Evolutionary conservation across 176 grass and related monocot genomes (phyloP).

Genomic region (Canna indica): DNA sequence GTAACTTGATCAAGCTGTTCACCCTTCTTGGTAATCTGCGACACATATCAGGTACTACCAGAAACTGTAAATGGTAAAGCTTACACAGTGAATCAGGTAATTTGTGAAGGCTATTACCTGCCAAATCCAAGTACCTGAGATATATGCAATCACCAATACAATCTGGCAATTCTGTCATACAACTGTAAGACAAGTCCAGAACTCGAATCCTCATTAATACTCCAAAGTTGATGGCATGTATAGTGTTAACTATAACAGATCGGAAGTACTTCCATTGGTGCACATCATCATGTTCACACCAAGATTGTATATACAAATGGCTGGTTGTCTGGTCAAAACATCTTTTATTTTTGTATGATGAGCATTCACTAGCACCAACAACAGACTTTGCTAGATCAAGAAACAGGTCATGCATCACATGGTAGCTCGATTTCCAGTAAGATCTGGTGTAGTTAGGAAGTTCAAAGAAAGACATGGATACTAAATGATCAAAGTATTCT

Average conservation of each 20-base stretch:
- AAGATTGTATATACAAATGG: no score
- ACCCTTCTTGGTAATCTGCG: background rate
- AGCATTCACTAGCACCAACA: constrained; percentile 12
- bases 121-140: constrained; percentile 5
- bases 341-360: background rate
- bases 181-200: constrained; percentile 2
- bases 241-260: background rate
- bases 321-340: background rate
- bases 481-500: constrained; percentile 4
- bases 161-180: constrained; percentile 7
- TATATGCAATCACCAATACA: constrained; percentile 12
- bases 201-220: background rate
- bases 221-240: background rate
- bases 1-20: constrained; percentile 22
- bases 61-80: constrained; percentile 23
- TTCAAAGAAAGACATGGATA: constrained; percentile 14
- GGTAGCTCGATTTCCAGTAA: constrained; percentile 8
- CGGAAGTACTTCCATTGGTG: background rate
- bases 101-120: background rate
- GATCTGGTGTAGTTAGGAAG: background rate
- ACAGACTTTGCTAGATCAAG: constrained; percentile 21
- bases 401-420: constrained; percentile 27
- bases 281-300: background rate
- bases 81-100: constrained; percentile 23
- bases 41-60: background rate